phyloP scores from a whole-genome alignment of 257 asterid genomes.

The Agastache rugosa region DNA sequence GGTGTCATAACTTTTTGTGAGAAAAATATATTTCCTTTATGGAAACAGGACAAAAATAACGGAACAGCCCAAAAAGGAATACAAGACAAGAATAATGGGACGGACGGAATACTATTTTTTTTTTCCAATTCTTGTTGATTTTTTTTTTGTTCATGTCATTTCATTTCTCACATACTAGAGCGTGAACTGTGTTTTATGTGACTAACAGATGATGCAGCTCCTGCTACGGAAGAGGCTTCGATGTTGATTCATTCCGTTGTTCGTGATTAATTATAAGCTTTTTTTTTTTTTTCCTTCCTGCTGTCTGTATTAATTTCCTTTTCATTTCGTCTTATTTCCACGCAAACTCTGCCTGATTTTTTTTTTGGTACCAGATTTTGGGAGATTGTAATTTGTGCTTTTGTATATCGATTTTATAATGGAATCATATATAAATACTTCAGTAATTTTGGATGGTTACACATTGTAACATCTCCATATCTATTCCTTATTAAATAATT shows the following conservation, averaged over 20 bases:
- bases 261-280: constrained; percentile 51
- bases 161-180: neutral
- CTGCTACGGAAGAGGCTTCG: constrained; percentile 74
- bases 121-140: neutral
- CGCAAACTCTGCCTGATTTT: constrained; percentile 15
- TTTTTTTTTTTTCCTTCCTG: neutral
- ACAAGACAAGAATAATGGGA: too few species aligned
- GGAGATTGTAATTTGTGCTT: neutral
- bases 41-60: too few species aligned
- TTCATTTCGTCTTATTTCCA: neutral
- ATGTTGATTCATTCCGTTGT: constrained; percentile 74
- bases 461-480: neutral
- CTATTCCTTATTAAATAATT: too few species aligned
- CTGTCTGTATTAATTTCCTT: neutral
- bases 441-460: neutral
- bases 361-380: constrained; percentile 11
- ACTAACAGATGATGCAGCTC: constrained; percentile 56
- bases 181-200: constrained; percentile 12
- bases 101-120: neutral
- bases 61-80: too few species aligned
- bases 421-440: neutral
- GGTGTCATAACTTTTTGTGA: too few species aligned
- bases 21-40: too few species aligned
- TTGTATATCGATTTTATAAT: neutral
- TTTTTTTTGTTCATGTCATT: neutral